phyloP scores from a whole-genome alignment of 805 yeast species.

The Candida railenensis region DNA sequence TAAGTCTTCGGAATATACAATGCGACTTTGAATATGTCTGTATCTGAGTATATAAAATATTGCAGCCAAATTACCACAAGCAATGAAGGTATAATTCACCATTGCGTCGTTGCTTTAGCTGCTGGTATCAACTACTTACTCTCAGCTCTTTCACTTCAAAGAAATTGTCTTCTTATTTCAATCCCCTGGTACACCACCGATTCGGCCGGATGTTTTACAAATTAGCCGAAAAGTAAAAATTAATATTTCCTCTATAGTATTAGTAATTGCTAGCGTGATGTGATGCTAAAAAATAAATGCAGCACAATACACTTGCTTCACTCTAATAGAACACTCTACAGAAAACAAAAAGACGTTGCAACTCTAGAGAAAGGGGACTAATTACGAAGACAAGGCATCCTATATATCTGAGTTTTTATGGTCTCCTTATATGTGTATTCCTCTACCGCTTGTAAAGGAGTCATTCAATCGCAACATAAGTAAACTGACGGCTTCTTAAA shows the following conservation, averaged over 20 bases:
- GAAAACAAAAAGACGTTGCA: no score
- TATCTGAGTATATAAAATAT: neutral
- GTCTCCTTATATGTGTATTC: no score
- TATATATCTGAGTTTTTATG: no score
- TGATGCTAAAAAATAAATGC: neutral
- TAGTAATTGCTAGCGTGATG: neutral
- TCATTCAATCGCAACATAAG: no score
- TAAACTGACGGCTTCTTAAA: no score
- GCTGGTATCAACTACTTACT: no score
- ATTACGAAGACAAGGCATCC: no score
- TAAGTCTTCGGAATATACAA: neutral
- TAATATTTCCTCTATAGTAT: neutral
- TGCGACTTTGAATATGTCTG: neutral
- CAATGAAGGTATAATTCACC: neutral
- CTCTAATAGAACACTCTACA: neutral
- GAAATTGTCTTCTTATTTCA: neutral
- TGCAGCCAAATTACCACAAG: neutral
- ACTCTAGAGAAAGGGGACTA: no score
- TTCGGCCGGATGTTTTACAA: neutral
- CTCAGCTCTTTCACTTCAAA: no score
- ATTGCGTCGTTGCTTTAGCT: no score
- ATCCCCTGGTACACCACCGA: no score
- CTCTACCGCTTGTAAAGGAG: no score
- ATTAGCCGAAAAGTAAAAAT: neutral
- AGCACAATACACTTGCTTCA: neutral